Evolutionary conservation across 140 eudicot genomes (phyloP), one percentile per base, ranked within the genome.

Genomic region (Oenanthe javanica): DNA sequence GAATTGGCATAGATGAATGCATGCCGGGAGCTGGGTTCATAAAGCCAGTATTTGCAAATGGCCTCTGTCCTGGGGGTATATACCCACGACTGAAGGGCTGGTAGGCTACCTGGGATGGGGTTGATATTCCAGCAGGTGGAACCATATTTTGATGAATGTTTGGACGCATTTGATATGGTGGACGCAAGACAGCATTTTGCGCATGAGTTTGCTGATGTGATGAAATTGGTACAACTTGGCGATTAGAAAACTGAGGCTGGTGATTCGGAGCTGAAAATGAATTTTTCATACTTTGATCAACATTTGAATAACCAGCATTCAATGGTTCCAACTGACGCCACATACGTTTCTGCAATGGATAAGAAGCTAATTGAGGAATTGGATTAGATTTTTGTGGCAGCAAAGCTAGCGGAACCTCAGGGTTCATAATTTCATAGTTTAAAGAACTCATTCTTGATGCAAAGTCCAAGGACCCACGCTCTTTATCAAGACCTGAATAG

Each of bases 31-130:
- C 78, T n/a, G 83, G 84, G 85, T 87, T 83, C 43, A 61, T 66
- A 59, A 78, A 21, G 27, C 45, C 66, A 43, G 82, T 15, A 76
- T 79, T 82, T 14, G 51, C 69, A 45, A 88, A 80, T 72, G 86
- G 47, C 77, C 86, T 88, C 31, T 80, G 87, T 36, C 85, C 87
- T 77, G 79, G 91, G 47, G 89, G 86, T 12, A 80, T 8, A 69
- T 90, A 90, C 59, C 95, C 97, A 83, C 79, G 91, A 77, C 63
- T 66, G 74, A 80, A 52, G 50, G 90, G 86, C 48, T 82, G 91
- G 18, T 75, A 46, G 13, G 57, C 70, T 77, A 72, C 25, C 71
- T 83, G 87, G 43, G 96, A 82, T 5, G 87, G 81, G n/a, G 81
- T 82, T 50, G 85, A 81, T 40, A 79, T 83, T 40, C 81, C 57